phyloP scores from a whole-genome alignment of 352 stramenopile species.

The Globisporangium recalcitrans region DNA sequence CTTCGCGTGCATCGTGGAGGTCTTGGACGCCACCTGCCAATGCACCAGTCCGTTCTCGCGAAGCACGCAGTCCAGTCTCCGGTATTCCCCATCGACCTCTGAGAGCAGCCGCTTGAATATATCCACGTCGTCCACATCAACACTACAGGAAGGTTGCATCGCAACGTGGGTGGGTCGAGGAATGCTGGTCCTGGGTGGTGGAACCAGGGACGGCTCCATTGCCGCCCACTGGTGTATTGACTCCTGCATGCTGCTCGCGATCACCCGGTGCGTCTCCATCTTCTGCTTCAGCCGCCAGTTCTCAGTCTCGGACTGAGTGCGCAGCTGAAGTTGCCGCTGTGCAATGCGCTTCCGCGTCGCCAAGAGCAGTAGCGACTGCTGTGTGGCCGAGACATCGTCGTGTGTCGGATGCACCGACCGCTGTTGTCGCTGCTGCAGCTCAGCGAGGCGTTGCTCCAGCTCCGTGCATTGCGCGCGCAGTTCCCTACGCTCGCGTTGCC shows the following conservation, averaged over 20 bases:
- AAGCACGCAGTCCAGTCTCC: conserved; percentile 3
- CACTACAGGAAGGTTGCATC: neutral
- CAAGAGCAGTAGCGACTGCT: conserved; percentile 3
- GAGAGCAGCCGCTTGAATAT: neutral
- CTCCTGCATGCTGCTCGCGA: neutral
- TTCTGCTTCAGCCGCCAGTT: conserved; percentile 3
- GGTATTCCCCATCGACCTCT: neutral
- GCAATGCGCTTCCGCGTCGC: conserved; percentile 6
- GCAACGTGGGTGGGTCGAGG: neutral
- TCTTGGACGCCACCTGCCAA: conserved; percentile 4
- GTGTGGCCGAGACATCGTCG: neutral
- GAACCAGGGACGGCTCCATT: neutral
- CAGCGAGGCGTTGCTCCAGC: conserved; percentile 2
- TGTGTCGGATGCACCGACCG: too few species aligned
- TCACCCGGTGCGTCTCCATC: neutral
- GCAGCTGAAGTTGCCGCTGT: conserved; percentile 2
- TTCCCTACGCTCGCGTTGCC: neutral
- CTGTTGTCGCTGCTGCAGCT: neutral
- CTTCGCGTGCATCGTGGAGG: conserved; percentile 7
- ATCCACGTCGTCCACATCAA: neutral
- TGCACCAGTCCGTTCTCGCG: conserved; percentile 3
- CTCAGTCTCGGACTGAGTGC: neutral
- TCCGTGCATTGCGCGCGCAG: neutral
- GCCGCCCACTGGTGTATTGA: neutral
- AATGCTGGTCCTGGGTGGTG: neutral